A percentile compares a stretch with the other conserved stretches of the same genome.
These are phyloP conservation scores for Chionographis japonica DNA, from an alignment of 106 monocot species.

Conservation along the genomic window DNA sequence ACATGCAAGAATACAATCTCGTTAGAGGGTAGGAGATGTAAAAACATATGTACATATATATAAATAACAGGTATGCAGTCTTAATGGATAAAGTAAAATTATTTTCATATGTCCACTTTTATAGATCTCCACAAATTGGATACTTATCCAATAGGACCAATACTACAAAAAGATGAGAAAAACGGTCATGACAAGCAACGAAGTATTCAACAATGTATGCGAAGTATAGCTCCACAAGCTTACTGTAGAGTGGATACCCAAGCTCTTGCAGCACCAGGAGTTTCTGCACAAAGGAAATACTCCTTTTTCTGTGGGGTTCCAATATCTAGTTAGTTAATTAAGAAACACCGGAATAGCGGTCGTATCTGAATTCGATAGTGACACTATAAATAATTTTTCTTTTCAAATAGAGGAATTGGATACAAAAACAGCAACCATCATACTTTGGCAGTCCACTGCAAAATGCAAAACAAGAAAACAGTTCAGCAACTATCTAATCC, in stretches of 20 bases:
- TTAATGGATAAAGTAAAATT: too few species aligned
- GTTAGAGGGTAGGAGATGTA: too few species aligned
- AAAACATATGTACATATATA: too few species aligned
- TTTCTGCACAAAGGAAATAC: constrained; percentile 96
- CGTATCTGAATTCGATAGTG: not conserved
- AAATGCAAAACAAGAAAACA: constrained; percentile 8
- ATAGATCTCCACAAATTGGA: too few species aligned
- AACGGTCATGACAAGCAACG: too few species aligned
- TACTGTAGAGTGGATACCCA: constrained; percentile 99
- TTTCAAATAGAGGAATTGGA: constrained; percentile 29
- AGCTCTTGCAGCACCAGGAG: constrained; percentile 95
- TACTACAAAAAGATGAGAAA: too few species aligned
- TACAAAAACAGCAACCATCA: constrained; percentile 99
- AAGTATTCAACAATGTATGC: too few species aligned
- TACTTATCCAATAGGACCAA: too few species aligned
- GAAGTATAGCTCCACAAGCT: constrained; percentile 36
- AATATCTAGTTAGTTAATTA: constrained; percentile 70
- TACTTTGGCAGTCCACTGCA: constrained; percentile 92
- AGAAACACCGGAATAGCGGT: constrained; percentile 18
- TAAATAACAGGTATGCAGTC: too few species aligned
- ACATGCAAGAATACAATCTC: too few species aligned
- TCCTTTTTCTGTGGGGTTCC: constrained; percentile 96
- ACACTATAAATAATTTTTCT: not conserved
- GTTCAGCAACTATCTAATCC: not conserved
- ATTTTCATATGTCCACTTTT: too few species aligned